Evolutionary conservation across 257 asterid genomes (phyloP).

Genomic region (Coffea eugenioides): DNA sequence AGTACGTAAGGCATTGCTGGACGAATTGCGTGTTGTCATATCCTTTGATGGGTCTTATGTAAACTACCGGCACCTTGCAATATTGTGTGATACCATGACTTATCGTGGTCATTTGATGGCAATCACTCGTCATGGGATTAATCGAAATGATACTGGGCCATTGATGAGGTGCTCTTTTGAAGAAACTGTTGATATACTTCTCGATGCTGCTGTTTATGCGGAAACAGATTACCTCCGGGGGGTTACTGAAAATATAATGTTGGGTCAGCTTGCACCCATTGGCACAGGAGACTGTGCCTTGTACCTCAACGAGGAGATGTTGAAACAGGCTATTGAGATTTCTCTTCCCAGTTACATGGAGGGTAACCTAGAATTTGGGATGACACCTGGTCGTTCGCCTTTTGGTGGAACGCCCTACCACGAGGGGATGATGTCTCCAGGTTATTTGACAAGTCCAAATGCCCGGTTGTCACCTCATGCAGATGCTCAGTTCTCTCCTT

Average conservation of each 20-base stretch:
- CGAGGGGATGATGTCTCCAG: slow-evolving; percentile 97
- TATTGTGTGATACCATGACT: slow-evolving; percentile 97
- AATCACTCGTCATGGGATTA: slow-evolving; percentile 95
- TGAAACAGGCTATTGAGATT: slow-evolving; percentile 88
- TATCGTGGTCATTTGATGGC: slow-evolving; percentile 99
- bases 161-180: slow-evolving; percentile 99
- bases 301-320: slow-evolving; percentile 87
- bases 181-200: slow-evolving; percentile 96
- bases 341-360: slow-evolving; percentile 92
- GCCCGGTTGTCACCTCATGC: slow-evolving; percentile 67
- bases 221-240: slow-evolving; percentile 87
- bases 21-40: slow-evolving; percentile 95
- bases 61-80: slow-evolving; percentile 90
- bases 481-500: slow-evolving; percentile 93
- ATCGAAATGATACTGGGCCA: slow-evolving; percentile 96
- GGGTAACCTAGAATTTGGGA: slow-evolving; percentile 87
- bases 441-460: slow-evolving; percentile 73
- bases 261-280: slow-evolving; percentile 98
- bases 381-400: slow-evolving; percentile 95
- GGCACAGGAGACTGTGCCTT: slow-evolving; percentile 94
- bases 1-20: slow-evolving; percentile 84
- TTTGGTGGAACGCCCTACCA: slow-evolving; percentile 78
- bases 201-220: slow-evolving; percentile 96
- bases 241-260: slow-evolving; percentile 94
- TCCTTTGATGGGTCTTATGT: slow-evolving; percentile 98